These are phyloP conservation scores for Zygosaccharomyces pseudobailii DNA, from an alignment of 1,139 yeast species.

Conservation along the genomic window DNA sequence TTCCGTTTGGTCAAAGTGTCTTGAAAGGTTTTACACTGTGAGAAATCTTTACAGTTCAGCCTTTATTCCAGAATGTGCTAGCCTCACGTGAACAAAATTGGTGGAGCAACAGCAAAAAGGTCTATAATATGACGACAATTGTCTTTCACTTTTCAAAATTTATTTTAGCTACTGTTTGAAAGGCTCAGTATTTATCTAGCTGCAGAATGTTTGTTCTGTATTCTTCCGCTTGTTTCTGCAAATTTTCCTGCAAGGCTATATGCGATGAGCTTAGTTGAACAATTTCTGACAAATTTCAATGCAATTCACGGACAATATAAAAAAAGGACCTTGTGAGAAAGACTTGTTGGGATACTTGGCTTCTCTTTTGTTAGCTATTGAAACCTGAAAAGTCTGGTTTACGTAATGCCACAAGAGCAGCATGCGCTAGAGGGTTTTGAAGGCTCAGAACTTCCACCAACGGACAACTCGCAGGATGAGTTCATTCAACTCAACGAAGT, in stretches of 20 bases:
- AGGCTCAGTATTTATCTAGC: no score
- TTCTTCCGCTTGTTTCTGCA: background rate
- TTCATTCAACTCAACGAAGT: conserved; percentile 54
- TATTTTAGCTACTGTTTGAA: no score
- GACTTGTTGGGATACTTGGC: background rate
- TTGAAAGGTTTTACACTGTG: background rate
- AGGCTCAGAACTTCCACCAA: background rate
- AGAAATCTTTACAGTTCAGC: conserved; percentile 2
- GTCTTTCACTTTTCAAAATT: no score
- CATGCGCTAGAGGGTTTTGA: background rate
- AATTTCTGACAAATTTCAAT: conserved; percentile 2
- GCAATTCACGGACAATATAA: background rate
- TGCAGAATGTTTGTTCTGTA: background rate
- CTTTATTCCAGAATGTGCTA: background rate
- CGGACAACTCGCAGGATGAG: conserved; percentile 39
- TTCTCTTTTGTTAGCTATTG: background rate
- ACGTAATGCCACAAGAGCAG: conserved; percentile 1
- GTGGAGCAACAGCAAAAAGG: background rate
- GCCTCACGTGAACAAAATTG: background rate
- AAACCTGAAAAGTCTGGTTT: background rate
- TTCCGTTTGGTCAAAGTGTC: background rate
- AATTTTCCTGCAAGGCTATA: conserved; percentile 1
- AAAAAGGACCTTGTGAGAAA: background rate
- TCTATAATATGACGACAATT: no score
- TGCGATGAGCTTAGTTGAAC: conserved; percentile 4